Conservation (phyloP, 1,139 yeast species). For the Arxiozyma heterogenica region DNA sequence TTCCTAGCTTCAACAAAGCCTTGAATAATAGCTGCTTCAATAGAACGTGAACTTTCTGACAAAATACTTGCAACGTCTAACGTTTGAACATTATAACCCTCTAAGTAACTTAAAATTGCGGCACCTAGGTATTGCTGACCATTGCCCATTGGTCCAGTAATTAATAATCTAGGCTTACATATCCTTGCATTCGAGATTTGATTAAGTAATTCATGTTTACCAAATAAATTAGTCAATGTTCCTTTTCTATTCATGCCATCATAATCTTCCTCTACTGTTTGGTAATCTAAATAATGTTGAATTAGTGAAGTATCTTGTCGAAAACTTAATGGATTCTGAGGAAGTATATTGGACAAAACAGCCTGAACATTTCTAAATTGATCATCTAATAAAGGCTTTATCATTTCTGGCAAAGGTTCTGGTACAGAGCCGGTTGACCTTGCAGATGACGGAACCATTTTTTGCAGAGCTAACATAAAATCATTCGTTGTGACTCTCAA, state of each 20-base stretch:
- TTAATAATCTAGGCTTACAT: conserved; percentile 71
- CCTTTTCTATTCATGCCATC: conserved; percentile 10
- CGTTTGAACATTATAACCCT: conserved; percentile 83
- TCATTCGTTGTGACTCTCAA: conserved; percentile 78
- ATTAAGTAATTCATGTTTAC: conserved; percentile 52
- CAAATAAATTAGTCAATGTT: conserved; percentile 39
- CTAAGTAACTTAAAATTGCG: conserved; percentile 73
- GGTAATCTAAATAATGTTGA: conserved; percentile 29
- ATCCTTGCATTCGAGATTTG: conserved; percentile 56
- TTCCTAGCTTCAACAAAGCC: conserved; percentile 81
- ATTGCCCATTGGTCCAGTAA: conserved; percentile 68
- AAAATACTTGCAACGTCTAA: conserved; percentile 72
- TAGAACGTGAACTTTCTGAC: conserved; percentile 72
- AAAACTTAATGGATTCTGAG: conserved; percentile 35
- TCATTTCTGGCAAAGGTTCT: conserved; percentile 67
- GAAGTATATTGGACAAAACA: conserved; percentile 53
- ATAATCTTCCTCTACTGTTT: conserved; percentile 21
- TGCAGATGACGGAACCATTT: conserved; percentile 87
- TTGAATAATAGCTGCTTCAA: conserved; percentile 80
- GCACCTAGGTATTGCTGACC: conserved; percentile 86
- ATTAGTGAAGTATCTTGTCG: conserved; percentile 27
- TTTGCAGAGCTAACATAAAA: conserved; percentile 77
- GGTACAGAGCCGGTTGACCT: conserved; percentile 70
- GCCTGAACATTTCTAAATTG: conserved; percentile 41
- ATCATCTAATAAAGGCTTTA: conserved; percentile 51